These are phyloP conservation scores for Neopestalotiopsis clavispora DNA, from an alignment of 2,329 filamentous ascomycete genomes.

Conservation along the genomic window DNA sequence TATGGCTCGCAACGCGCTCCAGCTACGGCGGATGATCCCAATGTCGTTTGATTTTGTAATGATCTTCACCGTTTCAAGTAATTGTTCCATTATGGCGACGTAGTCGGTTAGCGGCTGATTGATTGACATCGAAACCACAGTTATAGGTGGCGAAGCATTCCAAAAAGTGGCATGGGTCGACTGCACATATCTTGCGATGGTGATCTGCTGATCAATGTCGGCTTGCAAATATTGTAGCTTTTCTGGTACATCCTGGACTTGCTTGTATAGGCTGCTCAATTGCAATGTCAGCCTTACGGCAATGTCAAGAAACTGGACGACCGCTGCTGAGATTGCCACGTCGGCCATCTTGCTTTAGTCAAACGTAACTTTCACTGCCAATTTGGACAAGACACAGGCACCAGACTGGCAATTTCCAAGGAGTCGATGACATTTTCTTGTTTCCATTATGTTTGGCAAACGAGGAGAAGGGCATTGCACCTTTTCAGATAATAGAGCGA, in stretches of 20 bases:
- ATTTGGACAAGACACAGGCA: no score
- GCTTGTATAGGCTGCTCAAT: not conserved
- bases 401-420: no score
- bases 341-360: not conserved
- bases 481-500: not conserved
- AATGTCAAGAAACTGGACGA: not conserved
- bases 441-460: no score
- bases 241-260: not conserved
- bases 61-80: not conserved
- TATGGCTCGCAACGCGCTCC: not conserved
- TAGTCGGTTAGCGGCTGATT: not conserved
- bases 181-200: not conserved
- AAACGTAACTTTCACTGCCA: not conserved
- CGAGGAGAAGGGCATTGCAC: not conserved
- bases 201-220: not conserved
- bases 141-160: accelerated
- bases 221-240: not conserved
- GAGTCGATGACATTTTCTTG: no score
- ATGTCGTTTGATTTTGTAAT: not conserved
- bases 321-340: not conserved
- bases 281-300: not conserved
- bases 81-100: not conserved
- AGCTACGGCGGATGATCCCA: not conserved
- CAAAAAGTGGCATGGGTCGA: not conserved
- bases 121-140: not conserved